These are phyloP conservation scores for Panaeolus papilionaceus DNA, from an alignment of 768 basidiomycete species.

Conservation along the genomic window DNA sequence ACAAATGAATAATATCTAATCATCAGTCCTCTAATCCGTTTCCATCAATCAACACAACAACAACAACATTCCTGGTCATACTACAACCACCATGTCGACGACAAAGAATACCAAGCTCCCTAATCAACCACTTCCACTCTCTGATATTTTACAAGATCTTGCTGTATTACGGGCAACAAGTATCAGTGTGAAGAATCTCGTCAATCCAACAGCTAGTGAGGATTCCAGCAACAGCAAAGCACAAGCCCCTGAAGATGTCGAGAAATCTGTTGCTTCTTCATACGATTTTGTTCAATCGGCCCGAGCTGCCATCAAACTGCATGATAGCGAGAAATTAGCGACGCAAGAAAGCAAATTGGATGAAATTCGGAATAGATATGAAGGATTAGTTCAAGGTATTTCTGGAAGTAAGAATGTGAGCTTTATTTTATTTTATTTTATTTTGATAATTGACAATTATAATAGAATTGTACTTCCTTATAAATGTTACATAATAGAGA, in stretches of 20 bases:
- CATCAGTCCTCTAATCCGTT: not conserved
- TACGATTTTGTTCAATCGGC: constrained; percentile 65
- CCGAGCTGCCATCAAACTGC: constrained; percentile 59
- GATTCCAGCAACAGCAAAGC: constrained; percentile 12
- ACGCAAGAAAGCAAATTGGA: constrained; percentile 62
- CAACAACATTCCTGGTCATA: not conserved
- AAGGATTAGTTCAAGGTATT: constrained; percentile 50
- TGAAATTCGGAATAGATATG: constrained; percentile 56
- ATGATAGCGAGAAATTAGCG: constrained; percentile 59
- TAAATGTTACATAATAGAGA: no score
- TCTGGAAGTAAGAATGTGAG: not conserved
- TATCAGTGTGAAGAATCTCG: not conserved
- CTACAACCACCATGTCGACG: constrained; percentile 23
- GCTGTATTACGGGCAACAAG: constrained; percentile 71
- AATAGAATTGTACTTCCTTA: no score
- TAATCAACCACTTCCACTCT: constrained; percentile 50
- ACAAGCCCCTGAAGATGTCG: constrained; percentile 30
- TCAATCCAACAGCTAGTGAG: not conserved
- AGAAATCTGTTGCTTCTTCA: constrained; percentile 56
- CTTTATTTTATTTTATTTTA: not conserved
- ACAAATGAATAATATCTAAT: no score
- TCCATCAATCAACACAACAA: not conserved
- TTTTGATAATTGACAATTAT: not conserved
- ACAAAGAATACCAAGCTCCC: constrained; percentile 43
- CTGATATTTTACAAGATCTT: constrained; percentile 72